A percentile compares a stretch with the other conserved stretches of the same genome.
Conservation (phyloP, 345 rosid species). For the Firmiana major region DNA sequence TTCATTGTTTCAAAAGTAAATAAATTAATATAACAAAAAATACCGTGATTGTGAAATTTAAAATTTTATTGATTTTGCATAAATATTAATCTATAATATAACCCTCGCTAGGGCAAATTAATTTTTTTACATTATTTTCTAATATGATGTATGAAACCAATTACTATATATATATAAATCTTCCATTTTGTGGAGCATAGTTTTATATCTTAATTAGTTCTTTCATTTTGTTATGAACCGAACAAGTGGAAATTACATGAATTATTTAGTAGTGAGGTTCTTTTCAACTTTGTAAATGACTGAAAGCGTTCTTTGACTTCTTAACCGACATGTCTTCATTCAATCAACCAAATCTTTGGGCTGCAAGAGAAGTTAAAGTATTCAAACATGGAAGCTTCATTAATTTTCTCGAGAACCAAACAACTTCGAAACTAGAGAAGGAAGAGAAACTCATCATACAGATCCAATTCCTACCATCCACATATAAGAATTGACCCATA, state of each 20-base stretch:
- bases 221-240: background rate
- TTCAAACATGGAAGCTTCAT: background rate
- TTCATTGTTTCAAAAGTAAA: too few species aligned
- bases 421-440: background rate
- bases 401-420: conserved; percentile 9
- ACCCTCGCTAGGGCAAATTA: too few species aligned
- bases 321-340: background rate
- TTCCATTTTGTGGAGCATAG: too few species aligned
- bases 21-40: too few species aligned
- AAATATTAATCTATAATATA: too few species aligned
- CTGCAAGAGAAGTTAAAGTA: background rate
- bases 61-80: too few species aligned
- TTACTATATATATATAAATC: too few species aligned
- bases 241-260: background rate
- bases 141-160: too few species aligned
- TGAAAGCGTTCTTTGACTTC: background rate
- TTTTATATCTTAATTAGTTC: background rate
- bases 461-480: background rate
- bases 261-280: background rate
- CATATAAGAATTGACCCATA: background rate
- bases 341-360: conserved; percentile 7
- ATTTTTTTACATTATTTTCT: too few species aligned
- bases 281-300: background rate
- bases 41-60: too few species aligned
- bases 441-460: background rate